Percentiles rank a stretch among this genome's conserved stretches.
Evolutionary conservation across 805 yeast genomes (phyloP).

Genomic region (Schwanniomyces polymorphus): DNA sequence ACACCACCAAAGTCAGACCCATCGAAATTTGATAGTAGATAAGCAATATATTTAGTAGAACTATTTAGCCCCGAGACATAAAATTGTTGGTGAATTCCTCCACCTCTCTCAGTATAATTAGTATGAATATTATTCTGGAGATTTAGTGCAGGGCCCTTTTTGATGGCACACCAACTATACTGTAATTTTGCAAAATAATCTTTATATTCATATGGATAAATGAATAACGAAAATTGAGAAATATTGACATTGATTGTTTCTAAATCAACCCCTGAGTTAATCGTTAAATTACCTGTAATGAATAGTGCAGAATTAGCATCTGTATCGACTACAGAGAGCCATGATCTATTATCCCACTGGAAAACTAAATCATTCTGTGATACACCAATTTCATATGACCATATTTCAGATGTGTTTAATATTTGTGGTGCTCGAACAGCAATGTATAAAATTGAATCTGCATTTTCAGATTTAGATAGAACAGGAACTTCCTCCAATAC

Average conservation of each 20-base stretch:
- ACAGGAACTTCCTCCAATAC: constrained; percentile 37
- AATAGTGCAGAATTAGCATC: constrained; percentile 69
- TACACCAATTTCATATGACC: constrained; percentile 69
- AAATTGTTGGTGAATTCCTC: constrained; percentile 59
- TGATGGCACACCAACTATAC: constrained; percentile 72
- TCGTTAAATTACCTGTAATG: constrained; percentile 54
- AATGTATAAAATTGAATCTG: constrained; percentile 27
- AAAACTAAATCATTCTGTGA: constrained; percentile 62
- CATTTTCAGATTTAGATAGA: constrained; percentile 4
- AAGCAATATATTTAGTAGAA: constrained; percentile 64
- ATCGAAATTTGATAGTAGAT: constrained; percentile 53
- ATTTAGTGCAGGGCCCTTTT: constrained; percentile 47
- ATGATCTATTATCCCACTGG: constrained; percentile 64
- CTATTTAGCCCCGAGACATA: constrained; percentile 59
- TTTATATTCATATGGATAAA: constrained; percentile 45
- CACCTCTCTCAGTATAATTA: constrained; percentile 45
- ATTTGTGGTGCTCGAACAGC: constrained; percentile 43
- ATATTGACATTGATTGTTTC: constrained; percentile 19
- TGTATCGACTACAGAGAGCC: constrained; percentile 63
- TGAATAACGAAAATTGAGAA: constrained; percentile 40
- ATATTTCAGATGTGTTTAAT: constrained; percentile 33
- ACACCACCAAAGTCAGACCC: constrained; percentile 55
- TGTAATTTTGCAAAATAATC: constrained; percentile 40
- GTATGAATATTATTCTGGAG: constrained; percentile 21
- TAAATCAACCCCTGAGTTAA: constrained; percentile 8